Percentiles rank a stretch among this genome's conserved stretches.
phyloP scores from a whole-genome alignment of 2,329 filamentous ascomycete genomes.

The Fusarium sp. region DNA sequence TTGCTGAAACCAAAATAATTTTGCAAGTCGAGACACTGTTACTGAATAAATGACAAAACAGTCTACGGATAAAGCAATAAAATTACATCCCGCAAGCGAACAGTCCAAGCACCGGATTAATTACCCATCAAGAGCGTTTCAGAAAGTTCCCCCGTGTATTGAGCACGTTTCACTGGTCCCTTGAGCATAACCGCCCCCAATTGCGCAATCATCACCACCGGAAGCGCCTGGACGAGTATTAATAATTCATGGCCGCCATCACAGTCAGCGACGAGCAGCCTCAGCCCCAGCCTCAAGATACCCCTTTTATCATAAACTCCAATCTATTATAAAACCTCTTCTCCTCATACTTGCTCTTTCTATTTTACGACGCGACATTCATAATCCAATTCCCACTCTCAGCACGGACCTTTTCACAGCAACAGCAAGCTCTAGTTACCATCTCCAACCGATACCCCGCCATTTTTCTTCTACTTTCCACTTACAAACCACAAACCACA shows the following conservation, averaged over 20 bases:
- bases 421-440: constrained; percentile 7
- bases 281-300: constrained; percentile 4
- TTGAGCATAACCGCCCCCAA: constrained; percentile 32
- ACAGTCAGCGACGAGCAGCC: constrained; percentile 33
- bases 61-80: too few relatives aligned
- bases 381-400: constrained; percentile 20
- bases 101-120: constrained; percentile 22
- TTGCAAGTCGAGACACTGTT: too few relatives aligned
- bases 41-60: too few relatives aligned
- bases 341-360: background rate
- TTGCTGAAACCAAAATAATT: too few relatives aligned
- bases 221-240: constrained; percentile 20
- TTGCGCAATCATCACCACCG: constrained; percentile 50
- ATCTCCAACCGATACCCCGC: constrained; percentile 38
- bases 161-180: constrained; percentile 46
- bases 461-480: constrained; percentile 24
- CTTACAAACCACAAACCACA: background rate
- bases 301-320: background rate
- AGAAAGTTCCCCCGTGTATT: constrained; percentile 43
- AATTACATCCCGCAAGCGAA: background rate
- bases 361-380: background rate
- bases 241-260: constrained; percentile 41
- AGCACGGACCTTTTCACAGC: constrained; percentile 10
- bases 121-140: constrained; percentile 25
- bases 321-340: constrained; percentile 4